A percentile compares a stretch with the other conserved stretches of the same genome.
These are phyloP conservation scores for Monilinia aucupariae DNA, from an alignment of 2,329 filamentous ascomycete species.

Conservation along the genomic window DNA sequence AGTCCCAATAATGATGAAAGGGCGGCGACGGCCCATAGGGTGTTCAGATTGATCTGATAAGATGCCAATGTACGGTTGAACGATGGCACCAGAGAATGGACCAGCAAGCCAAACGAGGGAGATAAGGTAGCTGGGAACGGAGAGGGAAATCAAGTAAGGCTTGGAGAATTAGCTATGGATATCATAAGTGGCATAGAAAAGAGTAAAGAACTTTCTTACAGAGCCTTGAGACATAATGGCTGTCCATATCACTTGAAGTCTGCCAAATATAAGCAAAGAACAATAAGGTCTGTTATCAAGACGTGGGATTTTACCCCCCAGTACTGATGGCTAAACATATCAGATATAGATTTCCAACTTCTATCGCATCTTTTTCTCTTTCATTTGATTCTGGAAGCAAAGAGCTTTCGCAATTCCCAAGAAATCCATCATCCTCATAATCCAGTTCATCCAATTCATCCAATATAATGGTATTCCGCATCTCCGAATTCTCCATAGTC, in stretches of 20 bases:
- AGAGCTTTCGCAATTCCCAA: constrained; percentile 2
- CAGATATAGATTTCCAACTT: constrained; percentile 1
- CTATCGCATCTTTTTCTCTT: not conserved
- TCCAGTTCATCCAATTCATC: constrained; percentile 1
- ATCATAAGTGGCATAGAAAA: not conserved
- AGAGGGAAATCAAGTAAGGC: constrained; percentile 39
- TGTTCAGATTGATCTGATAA: constrained; percentile 46
- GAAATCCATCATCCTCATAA: not conserved
- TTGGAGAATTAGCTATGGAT: constrained; percentile 2
- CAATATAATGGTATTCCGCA: not conserved
- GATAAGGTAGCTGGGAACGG: constrained; percentile 46
- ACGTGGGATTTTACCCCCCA: constrained; percentile 10
- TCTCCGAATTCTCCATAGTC: not conserved
- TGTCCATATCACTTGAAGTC: constrained; percentile 19
- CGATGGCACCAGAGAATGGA: constrained; percentile 46
- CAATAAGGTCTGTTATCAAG: not conserved
- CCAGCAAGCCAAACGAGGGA: constrained; percentile 52
- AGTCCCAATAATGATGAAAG: constrained; percentile 48
- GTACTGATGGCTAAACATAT: constrained; percentile 15
- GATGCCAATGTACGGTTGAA: constrained; percentile 50
- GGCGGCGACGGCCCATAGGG: constrained; percentile 42
- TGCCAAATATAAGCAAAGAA: constrained; percentile 2
- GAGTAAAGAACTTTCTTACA: constrained; percentile 3
- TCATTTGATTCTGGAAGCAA: constrained; percentile 2
- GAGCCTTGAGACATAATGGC: constrained; percentile 19